A percentile compares a stretch with the other conserved stretches of the same genome.
phyloP scores from a whole-genome alignment of 805 yeast genomes.

The Priceomyces carsonii region DNA sequence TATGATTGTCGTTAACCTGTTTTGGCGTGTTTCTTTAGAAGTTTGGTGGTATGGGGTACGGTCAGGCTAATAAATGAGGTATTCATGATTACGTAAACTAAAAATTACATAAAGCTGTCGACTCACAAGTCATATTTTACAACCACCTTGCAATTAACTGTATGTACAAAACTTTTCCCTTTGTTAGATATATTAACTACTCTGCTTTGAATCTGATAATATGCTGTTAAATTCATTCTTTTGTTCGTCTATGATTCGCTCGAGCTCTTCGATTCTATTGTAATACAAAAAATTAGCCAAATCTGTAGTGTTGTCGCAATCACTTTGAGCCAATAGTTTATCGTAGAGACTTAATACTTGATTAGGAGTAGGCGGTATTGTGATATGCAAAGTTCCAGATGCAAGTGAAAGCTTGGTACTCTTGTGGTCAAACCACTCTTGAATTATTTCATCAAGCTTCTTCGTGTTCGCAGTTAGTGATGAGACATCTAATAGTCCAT shows the following conservation, averaged over 20 bases:
- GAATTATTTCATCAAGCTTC: conserved; percentile 21
- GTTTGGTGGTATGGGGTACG: too few relatives aligned
- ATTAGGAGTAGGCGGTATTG: conserved; percentile 15
- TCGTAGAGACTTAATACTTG: conserved; percentile 26
- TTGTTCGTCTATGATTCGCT: conserved; percentile 20
- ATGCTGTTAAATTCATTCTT: conserved; percentile 24
- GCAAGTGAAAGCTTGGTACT: conserved; percentile 24
- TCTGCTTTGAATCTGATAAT: conserved; percentile 6
- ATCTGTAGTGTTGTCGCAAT: conserved; percentile 35
- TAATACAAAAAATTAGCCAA: conserved; percentile 39
- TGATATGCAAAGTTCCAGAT: conserved; percentile 15
- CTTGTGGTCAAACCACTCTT: conserved; percentile 32
- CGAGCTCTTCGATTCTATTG: conserved; percentile 32
- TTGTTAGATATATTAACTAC: too few relatives aligned
- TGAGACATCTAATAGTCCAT: conserved; percentile 27
- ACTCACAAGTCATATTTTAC: too few relatives aligned
- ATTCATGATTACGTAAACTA: too few relatives aligned
- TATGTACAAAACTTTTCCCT: too few relatives aligned
- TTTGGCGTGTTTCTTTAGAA: too few relatives aligned
- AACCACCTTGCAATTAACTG: too few relatives aligned
- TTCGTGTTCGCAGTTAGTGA: conserved; percentile 13
- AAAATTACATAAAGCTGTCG: too few relatives aligned
- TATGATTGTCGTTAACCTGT: too few relatives aligned
- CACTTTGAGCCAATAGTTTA: conserved; percentile 25
- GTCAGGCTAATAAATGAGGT: too few relatives aligned